phyloP scores from a whole-genome alignment of 768 basidiomycete species.

The Hygrophorus russula region DNA sequence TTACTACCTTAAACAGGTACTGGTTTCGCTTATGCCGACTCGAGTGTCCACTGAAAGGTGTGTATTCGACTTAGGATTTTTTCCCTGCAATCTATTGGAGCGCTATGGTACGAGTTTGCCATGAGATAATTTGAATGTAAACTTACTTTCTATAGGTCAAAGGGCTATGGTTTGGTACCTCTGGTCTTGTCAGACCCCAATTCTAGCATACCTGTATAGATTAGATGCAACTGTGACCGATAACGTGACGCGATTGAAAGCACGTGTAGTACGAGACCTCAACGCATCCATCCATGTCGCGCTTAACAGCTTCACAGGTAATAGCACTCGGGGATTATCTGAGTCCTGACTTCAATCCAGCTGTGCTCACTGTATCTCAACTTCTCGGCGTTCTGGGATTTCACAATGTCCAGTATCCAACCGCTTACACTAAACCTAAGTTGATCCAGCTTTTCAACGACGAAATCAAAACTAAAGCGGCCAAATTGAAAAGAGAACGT shows the following conservation, averaged over 20 bases:
- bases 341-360: constrained; percentile 65
- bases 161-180: constrained; percentile 34
- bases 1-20: constrained; percentile 82
- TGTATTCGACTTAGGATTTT: constrained; percentile 29
- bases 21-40: constrained; percentile 4
- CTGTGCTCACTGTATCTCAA: constrained; percentile 68
- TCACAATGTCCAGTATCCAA: constrained; percentile 66
- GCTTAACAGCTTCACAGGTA: constrained; percentile 68
- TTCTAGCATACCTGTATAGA: constrained; percentile 8
- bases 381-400: constrained; percentile 66
- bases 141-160: constrained; percentile 27
- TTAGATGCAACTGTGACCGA: neutral
- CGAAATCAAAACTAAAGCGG: constrained; percentile 51
- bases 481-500: constrained; percentile 51
- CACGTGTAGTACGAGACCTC: constrained; percentile 2
- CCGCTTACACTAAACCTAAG: constrained; percentile 67
- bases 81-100: constrained; percentile 78
- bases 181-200: constrained; percentile 20
- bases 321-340: constrained; percentile 71
- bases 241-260: neutral
- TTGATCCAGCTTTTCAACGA: constrained; percentile 70
- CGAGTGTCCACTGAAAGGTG: neutral
- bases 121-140: constrained; percentile 15
- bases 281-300: constrained; percentile 42
- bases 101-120: constrained; percentile 38